Percentiles rank a stretch among this genome's conserved stretches.
phyloP scores from a whole-genome alignment of 345 rosid genomes.

The Moringa oleifera region DNA sequence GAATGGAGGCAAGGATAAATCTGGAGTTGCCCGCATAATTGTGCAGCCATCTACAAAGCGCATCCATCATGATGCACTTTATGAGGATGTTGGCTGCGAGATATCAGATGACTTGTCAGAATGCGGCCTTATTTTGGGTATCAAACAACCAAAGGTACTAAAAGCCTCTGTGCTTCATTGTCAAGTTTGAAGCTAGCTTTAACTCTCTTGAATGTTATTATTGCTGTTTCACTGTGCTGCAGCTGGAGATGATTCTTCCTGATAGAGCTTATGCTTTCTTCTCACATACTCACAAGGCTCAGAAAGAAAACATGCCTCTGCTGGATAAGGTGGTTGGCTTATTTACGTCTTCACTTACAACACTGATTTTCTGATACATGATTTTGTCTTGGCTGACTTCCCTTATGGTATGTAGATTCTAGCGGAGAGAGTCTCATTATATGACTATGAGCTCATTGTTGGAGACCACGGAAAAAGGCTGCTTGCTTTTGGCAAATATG shows the following conservation, averaged over 20 bases:
- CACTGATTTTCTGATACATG: background rate
- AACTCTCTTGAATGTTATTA: background rate
- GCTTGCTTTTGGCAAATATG: conserved; percentile 84
- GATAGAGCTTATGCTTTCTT: conserved; percentile 89
- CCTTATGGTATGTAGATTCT: conserved; percentile 41
- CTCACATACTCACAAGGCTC: conserved; percentile 89
- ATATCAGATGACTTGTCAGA: conserved; percentile 80
- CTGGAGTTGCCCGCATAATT: conserved; percentile 73
- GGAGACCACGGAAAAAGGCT: conserved; percentile 67
- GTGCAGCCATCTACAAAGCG: conserved; percentile 92
- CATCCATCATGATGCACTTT: conserved; percentile 75
- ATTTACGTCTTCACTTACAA: background rate
- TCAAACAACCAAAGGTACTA: conserved; percentile 76
- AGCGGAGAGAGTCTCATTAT: conserved; percentile 63
- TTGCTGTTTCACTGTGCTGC: conserved; percentile 16
- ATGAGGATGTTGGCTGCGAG: conserved; percentile 80
- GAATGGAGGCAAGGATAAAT: conserved; percentile 53
- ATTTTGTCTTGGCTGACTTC: conserved; percentile 4
- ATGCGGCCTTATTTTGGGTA: conserved; percentile 80
- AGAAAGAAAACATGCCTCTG: conserved; percentile 81
- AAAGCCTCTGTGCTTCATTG: background rate
- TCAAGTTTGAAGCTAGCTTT: background rate
- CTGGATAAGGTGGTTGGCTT: conserved; percentile 56
- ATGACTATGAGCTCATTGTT: conserved; percentile 82
- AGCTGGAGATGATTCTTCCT: conserved; percentile 74